Evolutionary conservation across 2,329 filamentous ascomycete genomes (phyloP).

Genomic region (Sphaerulina vaccinii): DNA sequence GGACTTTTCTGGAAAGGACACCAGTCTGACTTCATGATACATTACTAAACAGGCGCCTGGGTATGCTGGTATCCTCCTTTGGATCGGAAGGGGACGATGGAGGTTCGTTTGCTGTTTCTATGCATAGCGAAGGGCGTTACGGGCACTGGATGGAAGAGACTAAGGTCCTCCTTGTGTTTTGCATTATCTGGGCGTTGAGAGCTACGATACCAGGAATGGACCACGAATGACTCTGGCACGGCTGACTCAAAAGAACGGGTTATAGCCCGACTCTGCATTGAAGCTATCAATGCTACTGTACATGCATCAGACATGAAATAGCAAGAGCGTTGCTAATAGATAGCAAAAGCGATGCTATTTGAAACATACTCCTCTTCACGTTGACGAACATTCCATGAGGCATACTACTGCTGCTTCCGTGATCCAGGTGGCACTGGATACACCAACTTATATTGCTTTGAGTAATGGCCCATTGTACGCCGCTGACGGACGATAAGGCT

Average conservation of each 20-base stretch:
- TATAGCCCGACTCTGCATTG: background rate
- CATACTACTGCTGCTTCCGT: background rate
- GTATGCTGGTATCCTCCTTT: background rate
- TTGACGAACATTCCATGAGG: too few relatives aligned
- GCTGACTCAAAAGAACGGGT: background rate
- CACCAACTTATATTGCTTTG: too few relatives aligned
- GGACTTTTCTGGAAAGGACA: slow-evolving; percentile 52
- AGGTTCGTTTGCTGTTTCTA: background rate
- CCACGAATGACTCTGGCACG: slow-evolving; percentile 6
- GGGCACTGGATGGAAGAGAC: background rate
- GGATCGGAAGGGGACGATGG: background rate
- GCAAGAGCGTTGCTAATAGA: background rate
- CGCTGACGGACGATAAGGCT: background rate
- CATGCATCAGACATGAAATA: background rate
- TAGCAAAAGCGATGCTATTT: background rate
- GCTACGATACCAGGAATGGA: slow-evolving; percentile 14
- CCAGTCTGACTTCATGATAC: slow-evolving; percentile 25
- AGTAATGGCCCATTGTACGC: too few relatives aligned
- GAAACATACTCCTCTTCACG: background rate
- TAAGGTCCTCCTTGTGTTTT: slow-evolving; percentile 4
- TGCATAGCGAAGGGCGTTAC: slow-evolving; percentile 10
- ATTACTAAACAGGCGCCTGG: background rate
- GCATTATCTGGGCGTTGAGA: slow-evolving; percentile 14
- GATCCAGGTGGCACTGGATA: too few relatives aligned
- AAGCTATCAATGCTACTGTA: background rate